phyloP scores from a whole-genome alignment of 2,329 filamentous ascomycete genomes.

The Paecilomyces fulvus region DNA sequence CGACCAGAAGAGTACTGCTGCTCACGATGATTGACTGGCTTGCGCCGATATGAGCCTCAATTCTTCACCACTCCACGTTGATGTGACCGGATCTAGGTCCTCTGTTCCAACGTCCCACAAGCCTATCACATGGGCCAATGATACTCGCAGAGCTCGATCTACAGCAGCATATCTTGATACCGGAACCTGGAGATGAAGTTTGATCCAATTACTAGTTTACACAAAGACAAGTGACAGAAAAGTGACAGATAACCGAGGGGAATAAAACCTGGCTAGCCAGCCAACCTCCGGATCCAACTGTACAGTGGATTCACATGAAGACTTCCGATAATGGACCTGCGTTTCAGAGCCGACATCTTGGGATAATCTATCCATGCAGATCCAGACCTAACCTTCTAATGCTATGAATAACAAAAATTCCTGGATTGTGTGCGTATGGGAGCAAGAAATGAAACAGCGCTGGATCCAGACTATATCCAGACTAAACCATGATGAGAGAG shows the following conservation, averaged over 20 bases:
- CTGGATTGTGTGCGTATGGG: not conserved
- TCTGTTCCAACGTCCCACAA: too few species aligned
- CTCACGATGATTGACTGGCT: too few species aligned
- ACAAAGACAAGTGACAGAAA: not conserved
- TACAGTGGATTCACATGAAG: not conserved
- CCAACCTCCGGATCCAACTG: constrained; percentile 2
- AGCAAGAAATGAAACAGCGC: not conserved
- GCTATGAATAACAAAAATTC: not conserved
- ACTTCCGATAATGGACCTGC: not conserved
- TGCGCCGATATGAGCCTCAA: too few species aligned
- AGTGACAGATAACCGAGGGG: not conserved
- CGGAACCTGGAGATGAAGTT: not conserved
- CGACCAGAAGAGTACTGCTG: too few species aligned
- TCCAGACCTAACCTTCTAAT: not conserved
- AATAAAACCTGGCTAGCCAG: constrained; percentile 1
- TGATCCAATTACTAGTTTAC: constrained; percentile 1
- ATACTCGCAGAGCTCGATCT: not conserved
- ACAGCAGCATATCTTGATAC: not conserved
- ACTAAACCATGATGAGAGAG: constrained; percentile 25
- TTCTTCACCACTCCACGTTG: too few species aligned
- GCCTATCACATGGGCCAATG: not conserved
- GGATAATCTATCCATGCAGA: not conserved
- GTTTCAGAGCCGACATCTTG: not conserved
- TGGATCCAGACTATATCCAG: not conserved
- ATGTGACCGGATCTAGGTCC: too few species aligned